Evolutionary conservation across 2,329 filamentous ascomycete genomes (phyloP).

Genomic region (Fonsecaea pedrosoi): DNA sequence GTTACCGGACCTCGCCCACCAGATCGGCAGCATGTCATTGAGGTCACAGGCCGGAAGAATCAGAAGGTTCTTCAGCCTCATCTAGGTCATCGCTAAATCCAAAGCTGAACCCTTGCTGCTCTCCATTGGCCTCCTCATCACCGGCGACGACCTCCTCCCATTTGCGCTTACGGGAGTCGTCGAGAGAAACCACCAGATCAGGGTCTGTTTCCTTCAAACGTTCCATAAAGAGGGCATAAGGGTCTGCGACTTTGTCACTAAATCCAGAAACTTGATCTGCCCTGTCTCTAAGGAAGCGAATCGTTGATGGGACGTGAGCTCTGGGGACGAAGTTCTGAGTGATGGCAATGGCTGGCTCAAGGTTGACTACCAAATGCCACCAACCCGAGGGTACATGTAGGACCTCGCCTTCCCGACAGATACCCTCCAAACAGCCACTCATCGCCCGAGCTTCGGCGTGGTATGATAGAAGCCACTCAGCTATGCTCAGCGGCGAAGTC

Average conservation of each 20-base stretch:
- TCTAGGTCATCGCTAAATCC: conserved; percentile 66
- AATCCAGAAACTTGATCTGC: conserved; percentile 89
- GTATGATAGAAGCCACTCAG: conserved; percentile 93
- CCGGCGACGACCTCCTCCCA: conserved; percentile 80
- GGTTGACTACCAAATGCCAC: conserved; percentile 95
- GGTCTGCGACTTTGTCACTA: conserved; percentile 70
- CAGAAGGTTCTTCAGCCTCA: conserved; percentile 43
- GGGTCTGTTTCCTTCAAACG: conserved; percentile 70
- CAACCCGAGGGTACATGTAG: conserved; percentile 92
- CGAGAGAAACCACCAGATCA: conserved; percentile 71
- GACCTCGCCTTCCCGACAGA: conserved; percentile 84
- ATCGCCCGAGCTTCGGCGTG: conserved; percentile 79
- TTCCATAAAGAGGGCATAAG: conserved; percentile 76
- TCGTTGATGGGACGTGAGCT: conserved; percentile 73
- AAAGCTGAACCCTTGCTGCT: conserved; percentile 67
- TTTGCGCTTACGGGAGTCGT: conserved; percentile 71
- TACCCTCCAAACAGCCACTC: conserved; percentile 81
- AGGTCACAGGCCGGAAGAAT: conserved; percentile 35
- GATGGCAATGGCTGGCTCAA: conserved; percentile 82
- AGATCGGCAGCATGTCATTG: conserved; percentile 94
- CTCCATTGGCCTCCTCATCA: conserved; percentile 50
- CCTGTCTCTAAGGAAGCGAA: conserved; percentile 82
- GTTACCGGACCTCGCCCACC: conserved; percentile 69
- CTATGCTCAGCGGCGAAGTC: conserved; percentile 90
- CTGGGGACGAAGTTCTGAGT: conserved; percentile 94